A percentile compares a stretch with the other conserved stretches of the same genome.
Conservation (phyloP, 2,329 filamentous ascomycete genomes). For the Epichloe brachyelytri region DNA sequence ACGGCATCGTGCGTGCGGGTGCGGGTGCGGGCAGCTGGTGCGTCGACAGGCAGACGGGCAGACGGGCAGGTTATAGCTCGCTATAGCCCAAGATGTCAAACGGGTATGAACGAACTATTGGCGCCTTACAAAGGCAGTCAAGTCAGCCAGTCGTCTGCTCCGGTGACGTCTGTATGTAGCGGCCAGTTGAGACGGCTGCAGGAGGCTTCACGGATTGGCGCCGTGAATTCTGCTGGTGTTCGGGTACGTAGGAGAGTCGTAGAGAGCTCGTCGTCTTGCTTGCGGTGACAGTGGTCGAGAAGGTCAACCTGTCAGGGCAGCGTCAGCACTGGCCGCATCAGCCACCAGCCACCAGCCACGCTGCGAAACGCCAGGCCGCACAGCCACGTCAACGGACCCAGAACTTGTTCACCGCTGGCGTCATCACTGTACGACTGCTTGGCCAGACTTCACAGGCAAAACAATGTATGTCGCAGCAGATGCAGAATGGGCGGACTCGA, state of each 20-base stretch:
- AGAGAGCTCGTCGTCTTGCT: too few species aligned
- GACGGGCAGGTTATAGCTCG: neutral
- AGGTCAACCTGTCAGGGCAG: too few species aligned
- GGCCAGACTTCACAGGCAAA: too few species aligned
- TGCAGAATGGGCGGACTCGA: too few species aligned
- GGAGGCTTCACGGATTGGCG: neutral
- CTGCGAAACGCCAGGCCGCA: neutral
- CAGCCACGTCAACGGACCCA: neutral
- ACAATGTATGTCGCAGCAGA: too few species aligned
- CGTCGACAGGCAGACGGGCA: neutral
- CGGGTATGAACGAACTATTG: neutral
- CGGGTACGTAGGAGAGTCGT: too few species aligned
- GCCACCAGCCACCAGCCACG: neutral
- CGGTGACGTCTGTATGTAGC: neutral
- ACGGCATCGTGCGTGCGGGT: conserved; percentile 33
- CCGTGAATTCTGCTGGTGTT: too few species aligned
- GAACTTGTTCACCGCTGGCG: neutral
- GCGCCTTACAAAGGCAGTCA: neutral
- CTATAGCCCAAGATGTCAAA: neutral
- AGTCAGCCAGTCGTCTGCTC: neutral
- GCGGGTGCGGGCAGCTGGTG: neutral
- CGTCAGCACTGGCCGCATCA: neutral
- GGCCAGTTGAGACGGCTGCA: neutral
- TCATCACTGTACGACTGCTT: neutral
- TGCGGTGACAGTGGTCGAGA: too few species aligned